Conservation (phyloP, 1,139 yeast genomes). For the Kurtzmaniella natalensis region DNA sequence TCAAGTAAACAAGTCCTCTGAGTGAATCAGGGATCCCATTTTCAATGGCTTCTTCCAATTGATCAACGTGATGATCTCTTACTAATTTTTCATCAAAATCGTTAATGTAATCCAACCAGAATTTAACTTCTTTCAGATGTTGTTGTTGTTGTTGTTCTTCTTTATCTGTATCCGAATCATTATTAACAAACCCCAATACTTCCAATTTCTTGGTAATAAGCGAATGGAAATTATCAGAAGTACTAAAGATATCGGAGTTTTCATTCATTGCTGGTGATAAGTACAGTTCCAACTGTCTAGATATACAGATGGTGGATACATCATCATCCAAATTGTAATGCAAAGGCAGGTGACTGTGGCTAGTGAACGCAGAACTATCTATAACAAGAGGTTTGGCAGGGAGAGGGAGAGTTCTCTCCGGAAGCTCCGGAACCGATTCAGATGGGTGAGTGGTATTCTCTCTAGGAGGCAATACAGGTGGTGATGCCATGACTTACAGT, state of each 20-base stretch:
- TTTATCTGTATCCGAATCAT: background rate
- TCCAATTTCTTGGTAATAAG: conserved; percentile 4
- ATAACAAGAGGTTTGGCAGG: background rate
- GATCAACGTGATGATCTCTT: conserved; percentile 14
- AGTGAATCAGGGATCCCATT: conserved; percentile 31
- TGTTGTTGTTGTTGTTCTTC: background rate
- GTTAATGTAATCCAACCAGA: conserved; percentile 22
- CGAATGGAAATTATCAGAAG: background rate
- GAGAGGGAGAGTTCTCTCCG: conserved; percentile 1
- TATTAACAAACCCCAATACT: background rate
- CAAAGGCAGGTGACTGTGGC: conserved; percentile 4
- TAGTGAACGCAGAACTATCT: background rate
- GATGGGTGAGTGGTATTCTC: background rate
- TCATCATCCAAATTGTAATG: conserved; percentile 17
- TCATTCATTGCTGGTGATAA: conserved; percentile 33
- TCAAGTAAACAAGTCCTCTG: conserved; percentile 30
- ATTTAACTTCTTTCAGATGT: conserved; percentile 10
- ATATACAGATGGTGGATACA: conserved; percentile 25
- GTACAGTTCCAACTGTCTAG: conserved; percentile 32
- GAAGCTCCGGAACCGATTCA: conserved; percentile 1
- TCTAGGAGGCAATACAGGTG: conserved; percentile 7
- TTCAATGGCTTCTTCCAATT: conserved; percentile 24
- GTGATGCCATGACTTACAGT: conserved; percentile 2
- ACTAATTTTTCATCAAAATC: conserved; percentile 19
- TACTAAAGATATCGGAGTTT: conserved; percentile 27